These are phyloP conservation scores for Hymenochaete sp. DNA, from an alignment of 1,284 basidiomycete species.

Conservation along the genomic window DNA sequence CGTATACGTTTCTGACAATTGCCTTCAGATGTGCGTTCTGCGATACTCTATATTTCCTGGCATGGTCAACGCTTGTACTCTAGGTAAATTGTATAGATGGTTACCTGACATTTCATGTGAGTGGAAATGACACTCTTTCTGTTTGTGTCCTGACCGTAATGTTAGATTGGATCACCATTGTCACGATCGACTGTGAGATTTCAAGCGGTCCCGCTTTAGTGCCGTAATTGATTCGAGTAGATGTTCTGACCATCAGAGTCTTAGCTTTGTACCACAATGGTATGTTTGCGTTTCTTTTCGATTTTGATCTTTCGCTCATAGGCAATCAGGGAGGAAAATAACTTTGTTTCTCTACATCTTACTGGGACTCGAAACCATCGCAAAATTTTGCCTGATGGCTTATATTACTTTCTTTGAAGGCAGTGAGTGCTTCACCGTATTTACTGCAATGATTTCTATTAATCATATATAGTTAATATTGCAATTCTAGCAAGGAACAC, in stretches of 20 bases:
- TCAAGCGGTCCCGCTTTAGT: no score
- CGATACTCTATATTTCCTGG: not conserved
- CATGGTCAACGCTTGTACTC: not conserved
- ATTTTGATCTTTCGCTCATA: not conserved
- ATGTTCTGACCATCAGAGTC: not conserved
- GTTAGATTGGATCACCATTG: not conserved
- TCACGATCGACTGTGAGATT: constrained; percentile 1
- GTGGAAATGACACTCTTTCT: not conserved
- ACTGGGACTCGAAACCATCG: not conserved
- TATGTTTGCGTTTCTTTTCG: not conserved
- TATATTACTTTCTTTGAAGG: not conserved
- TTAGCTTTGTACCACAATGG: not conserved
- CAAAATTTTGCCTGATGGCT: not conserved
- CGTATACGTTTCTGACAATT: no score
- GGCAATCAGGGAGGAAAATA: not conserved
- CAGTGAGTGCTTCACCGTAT: not conserved
- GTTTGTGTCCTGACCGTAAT: not conserved
- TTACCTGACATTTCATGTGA: not conserved
- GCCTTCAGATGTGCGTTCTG: not conserved
- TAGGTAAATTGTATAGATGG: not conserved
- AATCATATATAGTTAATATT: not conserved
- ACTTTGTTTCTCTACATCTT: not conserved
- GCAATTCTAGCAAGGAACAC: not conserved
- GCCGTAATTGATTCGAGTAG: not conserved
- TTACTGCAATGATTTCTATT: not conserved